Evolutionary conservation across 805 yeast genomes (phyloP), one percentile per base, ranked within the genome.

Genomic region (Scheffersomyces coipomensis): DNA sequence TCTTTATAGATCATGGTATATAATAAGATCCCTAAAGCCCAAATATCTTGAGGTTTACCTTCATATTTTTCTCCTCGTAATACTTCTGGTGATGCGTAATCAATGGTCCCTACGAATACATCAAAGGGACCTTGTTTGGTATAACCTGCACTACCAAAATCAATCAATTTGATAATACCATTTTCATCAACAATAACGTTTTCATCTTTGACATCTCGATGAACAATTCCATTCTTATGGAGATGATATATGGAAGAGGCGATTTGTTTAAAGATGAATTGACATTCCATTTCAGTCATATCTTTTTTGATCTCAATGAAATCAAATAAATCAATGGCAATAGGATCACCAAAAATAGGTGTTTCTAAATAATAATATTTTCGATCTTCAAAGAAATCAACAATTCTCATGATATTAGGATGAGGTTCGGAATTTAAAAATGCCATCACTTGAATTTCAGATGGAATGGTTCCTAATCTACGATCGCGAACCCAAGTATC

Each of bases 401-500:
- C 71, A 40, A 93, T 75, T 46, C 85, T 72, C 76, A 89, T 79
- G 33, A 90, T 86, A 60, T 88, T 89, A 4, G 91, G 93, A 60
- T 91, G 97, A 1, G 93, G 95, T 41, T 77, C 76, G 33, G 69
- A 65, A 52, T 81, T 83, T 43, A 91, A 65, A n/a, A 82, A 81
- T 22, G 91, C 83, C 88, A 93, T 83, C 33, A 93, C 82, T 58
- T 89, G 95, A 48, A 93, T 93, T 60, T 93, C 99, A n/a, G 91
- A 82, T 2, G 98, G 98, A 26, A 93, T 85, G 0, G 97, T 90
- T 5, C 99, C 99, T 30, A 93, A 66, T 44, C 76, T 77, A 19
- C 96, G 77, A 60, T 93, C 98, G 39, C 98, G 73, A 2, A 89
- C 96, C 99, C 99, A 93, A 0, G 98, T 89, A 59, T 93, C 99